Percentiles rank a stretch among this genome's conserved stretches.
phyloP scores from a whole-genome alignment of 352 stramenopile genomes.

The Pythium brachiatum region DNA sequence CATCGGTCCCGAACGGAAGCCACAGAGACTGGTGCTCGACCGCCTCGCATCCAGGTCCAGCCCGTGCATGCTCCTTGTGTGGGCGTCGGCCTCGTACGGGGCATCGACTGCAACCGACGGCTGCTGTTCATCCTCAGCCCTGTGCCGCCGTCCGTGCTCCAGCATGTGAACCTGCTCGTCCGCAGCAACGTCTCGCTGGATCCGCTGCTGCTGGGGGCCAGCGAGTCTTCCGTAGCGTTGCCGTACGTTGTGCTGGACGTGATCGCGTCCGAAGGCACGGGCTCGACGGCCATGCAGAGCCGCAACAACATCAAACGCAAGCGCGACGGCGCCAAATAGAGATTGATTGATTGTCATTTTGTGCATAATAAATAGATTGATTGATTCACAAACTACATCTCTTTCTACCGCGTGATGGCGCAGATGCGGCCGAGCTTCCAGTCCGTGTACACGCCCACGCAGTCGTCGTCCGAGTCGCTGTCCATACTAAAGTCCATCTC shows the following conservation, averaged over 20 bases:
- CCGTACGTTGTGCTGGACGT: conserved; percentile 75
- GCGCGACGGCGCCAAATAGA: conserved; percentile 43
- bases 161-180: conserved; percentile 72
- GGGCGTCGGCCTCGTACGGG: conserved; percentile 64
- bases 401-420: conserved; percentile 39
- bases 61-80: conserved; percentile 59
- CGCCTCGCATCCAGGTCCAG: conserved; percentile 57
- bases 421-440: conserved; percentile 46
- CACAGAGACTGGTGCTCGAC: conserved; percentile 17
- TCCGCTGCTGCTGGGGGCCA: conserved; percentile 50
- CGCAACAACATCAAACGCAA: conserved; percentile 89
- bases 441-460: conserved; percentile 34
- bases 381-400: neutral
- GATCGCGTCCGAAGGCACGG: conserved; percentile 66
- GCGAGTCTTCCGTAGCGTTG: conserved; percentile 36
- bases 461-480: conserved; percentile 24
- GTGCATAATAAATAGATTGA: conserved; percentile 1
- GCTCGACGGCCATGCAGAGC: conserved; percentile 77
- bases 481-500: conserved; percentile 1
- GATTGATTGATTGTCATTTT: conserved; percentile 2
- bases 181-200: conserved; percentile 63
- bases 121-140: conserved; percentile 70
- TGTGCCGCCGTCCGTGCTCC: conserved; percentile 44
- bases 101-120: conserved; percentile 47
- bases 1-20: conserved; percentile 3